These are phyloP conservation scores for Noccaea caerulescens DNA, from an alignment of 345 rosid genomes.

Conservation along the genomic window DNA sequence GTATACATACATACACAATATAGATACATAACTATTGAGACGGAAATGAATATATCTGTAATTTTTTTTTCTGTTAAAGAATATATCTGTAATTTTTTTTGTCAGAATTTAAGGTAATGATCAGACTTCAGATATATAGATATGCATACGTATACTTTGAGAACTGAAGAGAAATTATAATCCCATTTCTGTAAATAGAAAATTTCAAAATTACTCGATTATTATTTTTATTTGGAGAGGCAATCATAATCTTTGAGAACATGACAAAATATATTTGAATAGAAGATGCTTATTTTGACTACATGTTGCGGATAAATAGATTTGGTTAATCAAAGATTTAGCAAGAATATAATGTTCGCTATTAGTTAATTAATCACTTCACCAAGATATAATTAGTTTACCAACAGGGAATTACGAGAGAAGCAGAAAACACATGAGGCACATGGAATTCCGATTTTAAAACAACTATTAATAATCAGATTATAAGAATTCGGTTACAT, in stretches of 20 bases:
- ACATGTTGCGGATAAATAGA: constrained; percentile 36
- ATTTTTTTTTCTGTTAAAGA: too few relatives aligned
- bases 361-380: constrained; percentile 20
- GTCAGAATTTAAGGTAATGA: constrained; percentile 2
- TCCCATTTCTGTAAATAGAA: neutral
- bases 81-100: neutral
- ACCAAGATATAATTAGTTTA: constrained; percentile 29
- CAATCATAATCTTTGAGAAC: constrained; percentile 43
- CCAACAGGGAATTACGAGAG: constrained; percentile 22
- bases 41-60: neutral
- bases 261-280: constrained; percentile 40
- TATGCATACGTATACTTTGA: neutral
- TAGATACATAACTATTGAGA: neutral
- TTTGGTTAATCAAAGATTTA: constrained; percentile 29
- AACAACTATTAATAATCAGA: neutral
- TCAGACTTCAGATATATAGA: neutral
- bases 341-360: constrained; percentile 27
- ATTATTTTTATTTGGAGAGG: constrained; percentile 7
- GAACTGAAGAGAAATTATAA: neutral
- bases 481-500: constrained; percentile 22
- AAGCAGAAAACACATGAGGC: constrained; percentile 45
- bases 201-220: neutral
- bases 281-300: constrained; percentile 43
- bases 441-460: constrained; percentile 35
- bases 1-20: neutral